phyloP scores from a whole-genome alignment of 345 rosid species.

The Eucalyptus cloeziana region DNA sequence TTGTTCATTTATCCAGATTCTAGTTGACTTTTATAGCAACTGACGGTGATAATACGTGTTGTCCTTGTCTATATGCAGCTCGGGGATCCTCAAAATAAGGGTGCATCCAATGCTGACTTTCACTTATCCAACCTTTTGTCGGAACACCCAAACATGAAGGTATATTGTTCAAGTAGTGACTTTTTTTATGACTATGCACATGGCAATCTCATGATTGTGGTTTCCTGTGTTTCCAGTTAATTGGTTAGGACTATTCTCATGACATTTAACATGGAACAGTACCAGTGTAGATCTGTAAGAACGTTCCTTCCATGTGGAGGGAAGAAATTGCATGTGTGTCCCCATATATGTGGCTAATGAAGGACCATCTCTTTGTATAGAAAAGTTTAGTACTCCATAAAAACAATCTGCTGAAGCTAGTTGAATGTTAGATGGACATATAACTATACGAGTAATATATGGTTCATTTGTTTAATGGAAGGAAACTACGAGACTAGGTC shows the following conservation, averaged over 20 bases:
- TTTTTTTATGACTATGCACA: background rate
- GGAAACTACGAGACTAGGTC: background rate
- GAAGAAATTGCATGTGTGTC: background rate
- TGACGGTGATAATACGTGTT: background rate
- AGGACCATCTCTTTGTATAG: background rate
- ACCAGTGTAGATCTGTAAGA: background rate
- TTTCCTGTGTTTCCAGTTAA: background rate
- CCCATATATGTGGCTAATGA: background rate
- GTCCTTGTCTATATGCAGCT: constrained; percentile 32
- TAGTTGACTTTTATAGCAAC: background rate
- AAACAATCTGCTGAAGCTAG: background rate
- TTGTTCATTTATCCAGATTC: background rate
- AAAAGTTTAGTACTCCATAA: background rate
- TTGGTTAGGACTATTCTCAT: background rate
- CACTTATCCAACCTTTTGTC: constrained; percentile 82
- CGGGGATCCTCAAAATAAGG: constrained; percentile 94
- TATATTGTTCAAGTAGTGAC: background rate
- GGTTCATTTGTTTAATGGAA: background rate
- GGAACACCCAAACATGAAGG: constrained; percentile 99
- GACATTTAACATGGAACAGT: background rate
- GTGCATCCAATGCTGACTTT: constrained; percentile 94
- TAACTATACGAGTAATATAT: background rate
- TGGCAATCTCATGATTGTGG: background rate
- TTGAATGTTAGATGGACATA: background rate
- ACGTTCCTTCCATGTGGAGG: background rate